Evolutionary conservation across 768 basidiomycete genomes (phyloP), one percentile per base, ranked within the genome.

Genomic region (Boletus patriciae): DNA sequence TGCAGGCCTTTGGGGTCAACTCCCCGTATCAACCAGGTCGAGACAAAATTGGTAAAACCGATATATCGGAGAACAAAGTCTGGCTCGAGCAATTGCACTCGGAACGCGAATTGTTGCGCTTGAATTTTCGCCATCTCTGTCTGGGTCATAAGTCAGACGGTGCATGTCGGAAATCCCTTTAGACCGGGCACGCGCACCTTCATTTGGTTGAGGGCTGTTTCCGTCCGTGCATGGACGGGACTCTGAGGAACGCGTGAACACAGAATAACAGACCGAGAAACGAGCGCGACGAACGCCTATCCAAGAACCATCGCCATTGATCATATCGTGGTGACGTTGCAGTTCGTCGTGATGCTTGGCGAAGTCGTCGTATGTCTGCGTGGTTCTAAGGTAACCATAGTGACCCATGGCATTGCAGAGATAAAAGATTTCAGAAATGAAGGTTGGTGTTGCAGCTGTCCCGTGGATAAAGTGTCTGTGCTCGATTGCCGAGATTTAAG

Each of bases 391-490:
- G 58, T 90, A 83, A 4, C 95, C 96, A 54, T 93, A 88, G 73
- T 99, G 96, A 53, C 90, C 87, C 78, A 88, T 89, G 0, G 93
- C 88, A 46, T 91, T 81, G 9, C 88, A 80, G 43, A 98, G 80
- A 76, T 91, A 98, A 77, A 98, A 98, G 19, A 97, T 84, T 43
- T 98, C 88, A 7, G 96, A 93, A 60, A 98, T 93, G 73, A 99
- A 99, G 69, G 97, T 97, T 3, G 90, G 86, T 6, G 86, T 69
- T 4, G 83, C 69, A n/a, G 80, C 85, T 85, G 64, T 64, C 44
- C 42, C 45, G 19, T n/a, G 47, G 7, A 37, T 61, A 34, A 51
- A 47, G 31, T 11, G 15, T 36, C 38, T 13, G 6, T 11, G 6
- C 3, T 48, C 27, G 5, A 27, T 23, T 9, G 12, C 19, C 1